These are phyloP conservation scores for Mercurialis annua DNA, from an alignment of 345 rosid genomes.

Conservation along the genomic window DNA sequence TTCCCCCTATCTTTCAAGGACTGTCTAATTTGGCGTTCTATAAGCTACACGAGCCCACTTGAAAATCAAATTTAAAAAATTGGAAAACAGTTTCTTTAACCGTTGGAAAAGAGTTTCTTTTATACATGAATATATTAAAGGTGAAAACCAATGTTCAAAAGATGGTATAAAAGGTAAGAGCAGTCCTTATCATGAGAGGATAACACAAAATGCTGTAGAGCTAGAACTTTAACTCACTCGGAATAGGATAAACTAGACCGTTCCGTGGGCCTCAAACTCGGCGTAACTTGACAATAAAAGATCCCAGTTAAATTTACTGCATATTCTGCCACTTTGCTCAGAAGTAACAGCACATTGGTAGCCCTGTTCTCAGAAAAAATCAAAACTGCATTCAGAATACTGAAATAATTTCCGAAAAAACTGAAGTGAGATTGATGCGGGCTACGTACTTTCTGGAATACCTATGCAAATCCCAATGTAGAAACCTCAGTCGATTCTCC, in stretches of 20 bases:
- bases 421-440: neutral
- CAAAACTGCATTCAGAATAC: constrained; percentile 6
- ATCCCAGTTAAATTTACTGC: constrained; percentile 76
- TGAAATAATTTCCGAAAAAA: neutral
- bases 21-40: neutral
- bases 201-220: neutral
- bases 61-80: neutral
- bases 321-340: constrained; percentile 59
- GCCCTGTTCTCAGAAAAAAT: constrained; percentile 47
- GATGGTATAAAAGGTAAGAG: neutral
- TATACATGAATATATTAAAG: neutral
- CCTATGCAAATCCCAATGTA: constrained; percentile 83
- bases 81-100: neutral
- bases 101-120: neutral
- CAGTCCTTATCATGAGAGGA: too few relatives aligned
- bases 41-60: neutral
- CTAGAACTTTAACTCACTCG: constrained; percentile 51
- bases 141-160: neutral
- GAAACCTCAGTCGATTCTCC: constrained; percentile 70
- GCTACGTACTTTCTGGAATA: constrained; percentile 64
- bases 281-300: constrained; percentile 56
- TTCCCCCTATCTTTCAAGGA: neutral
- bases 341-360: constrained; percentile 61
- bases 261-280: constrained; percentile 41
- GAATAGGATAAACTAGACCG: constrained; percentile 30